Percentiles rank a stretch among this genome's conserved stretches.
Evolutionary conservation across 305 asterid genomes (phyloP).

Genomic region (Fraxinus baroniana): DNA sequence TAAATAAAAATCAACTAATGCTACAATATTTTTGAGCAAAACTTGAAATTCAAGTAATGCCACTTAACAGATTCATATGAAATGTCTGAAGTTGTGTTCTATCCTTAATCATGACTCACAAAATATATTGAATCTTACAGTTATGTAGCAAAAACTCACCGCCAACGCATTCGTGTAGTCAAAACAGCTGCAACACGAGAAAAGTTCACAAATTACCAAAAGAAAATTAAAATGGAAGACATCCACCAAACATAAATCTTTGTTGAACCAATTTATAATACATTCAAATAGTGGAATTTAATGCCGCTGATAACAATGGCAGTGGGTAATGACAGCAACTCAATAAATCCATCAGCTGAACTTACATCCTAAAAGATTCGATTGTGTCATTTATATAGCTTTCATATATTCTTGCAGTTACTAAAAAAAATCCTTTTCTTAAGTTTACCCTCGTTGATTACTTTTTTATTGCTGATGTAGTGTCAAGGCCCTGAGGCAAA

Average conservation of each 20-base stretch:
- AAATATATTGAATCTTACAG: conserved; percentile 3
- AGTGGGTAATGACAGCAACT: neutral
- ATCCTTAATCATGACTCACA: neutral
- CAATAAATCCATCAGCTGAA: neutral
- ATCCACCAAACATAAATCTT: neutral
- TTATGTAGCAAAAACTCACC: conserved; percentile 54
- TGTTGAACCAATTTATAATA: neutral
- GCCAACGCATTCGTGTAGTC: conserved; percentile 96
- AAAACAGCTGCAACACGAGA: conserved; percentile 74
- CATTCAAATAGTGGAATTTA: neutral
- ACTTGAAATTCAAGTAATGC: neutral
- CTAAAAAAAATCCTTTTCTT: neutral
- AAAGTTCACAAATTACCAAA: conserved; percentile 19
- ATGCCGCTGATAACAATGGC: neutral
- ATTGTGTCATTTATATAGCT: neutral
- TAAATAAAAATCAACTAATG: neutral
- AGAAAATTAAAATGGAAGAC: conserved; percentile 2
- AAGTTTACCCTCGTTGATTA: neutral
- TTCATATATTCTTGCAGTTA: neutral
- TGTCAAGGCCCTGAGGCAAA: neutral
- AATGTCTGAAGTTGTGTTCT: neutral
- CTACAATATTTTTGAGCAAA: neutral
- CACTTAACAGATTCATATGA: neutral
- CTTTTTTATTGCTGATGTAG: neutral
- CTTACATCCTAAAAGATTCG: neutral